Base-by-base conservation (phyloP, 1,139 yeast species). In the Scheffersomyces quercinus region DNA sequence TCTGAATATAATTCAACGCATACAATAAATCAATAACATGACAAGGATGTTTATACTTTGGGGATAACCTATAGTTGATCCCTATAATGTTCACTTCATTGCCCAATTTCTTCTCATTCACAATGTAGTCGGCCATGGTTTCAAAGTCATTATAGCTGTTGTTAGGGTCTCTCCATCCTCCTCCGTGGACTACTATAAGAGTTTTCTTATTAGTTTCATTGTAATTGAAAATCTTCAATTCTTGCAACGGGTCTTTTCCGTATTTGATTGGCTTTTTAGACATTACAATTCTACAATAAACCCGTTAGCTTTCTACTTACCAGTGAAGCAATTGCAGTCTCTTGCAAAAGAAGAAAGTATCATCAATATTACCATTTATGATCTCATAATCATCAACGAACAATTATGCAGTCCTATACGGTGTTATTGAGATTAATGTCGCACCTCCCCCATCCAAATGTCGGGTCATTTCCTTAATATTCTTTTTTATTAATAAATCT, bases 151-250 rank as follows among this genome's bases (percentile, higher is more conserved):
- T 65, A 39, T 62, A 76, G 0, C 88, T 81, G 57, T 85, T 83
- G 2, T 51, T 60, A 0, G 83, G 81, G 56, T 87, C 96, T 51
- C 88, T 68, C 96, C 96, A 89, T 0, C 93, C 96, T 0, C 97
- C 97, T 0, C 96, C 96, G 60, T 89, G 96, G 32, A 89, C 75
- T 51, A 81, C 82, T 1, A 88, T 65, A 3, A 74, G 55, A 2
- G 64, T 46, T n/a, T 44, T 40, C 11, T 37, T 31, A 36, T 48
- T 52, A 11, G 34, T 29, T 2, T 51, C 45, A 12, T 43, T 28
- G 37, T 49, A 41, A 26, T 45, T 44, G 47, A 54, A 58, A 5
- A 52, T 42, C 34, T 49, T 51, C 38, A 54, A 33, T 11, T 37
- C 39, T 33, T 61, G 65, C 12, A 60, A 56, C 3, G 48, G 51